Evolutionary conservation across 768 basidiomycete species (phyloP), one percentile per base, ranked within the genome.

Genomic region (Rubroboletus satanas): DNA sequence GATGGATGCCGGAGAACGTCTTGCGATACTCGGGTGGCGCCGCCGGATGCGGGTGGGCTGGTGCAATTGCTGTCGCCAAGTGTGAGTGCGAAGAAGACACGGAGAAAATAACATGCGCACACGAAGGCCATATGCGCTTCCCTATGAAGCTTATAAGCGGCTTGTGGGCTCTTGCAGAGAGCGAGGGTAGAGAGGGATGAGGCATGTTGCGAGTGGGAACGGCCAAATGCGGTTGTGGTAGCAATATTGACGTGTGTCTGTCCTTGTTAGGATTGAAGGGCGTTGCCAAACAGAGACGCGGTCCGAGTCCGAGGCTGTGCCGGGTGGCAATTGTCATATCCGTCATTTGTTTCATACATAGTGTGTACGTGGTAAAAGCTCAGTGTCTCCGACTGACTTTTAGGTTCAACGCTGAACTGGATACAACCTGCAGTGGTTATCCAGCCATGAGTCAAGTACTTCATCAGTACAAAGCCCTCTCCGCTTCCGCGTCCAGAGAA

Each of bases 61-160:
- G 74, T 52, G 72, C 62, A 10, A 63, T 57, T 35, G 75, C 77
- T 66, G 71, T 61, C n/a, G 2, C 71, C 73, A 14, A 5, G 26
- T 49, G 17, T 65, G 38, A 59, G 52, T 11, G 23, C 12, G 12
- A 26, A 11, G 7, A 17, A 3, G 9, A 35, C 1, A 5, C 0
- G 5, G 28, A 45, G 2, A 12, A 8, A 29, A 45, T 2, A 7
- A 12, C 7, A 45, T 21, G 57, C 79, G 56, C 55, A 82, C 81
- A 61, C 18, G 73, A 71, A 11, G 82, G 78, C 73, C 76, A 79
- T 5, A 67, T 59, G 9, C 85, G 79, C 68, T 78, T 84, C 54
- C 86, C 85, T 14, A 86, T 54, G 63, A 87, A 87, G 59, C 70
- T 76, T 38, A 88, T 87, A 56, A 85, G 77, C 28, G 83, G 84